Base-by-base conservation (phyloP, 2,329 filamentous ascomycete species). In the Trichoderma afroharzianum region DNA sequence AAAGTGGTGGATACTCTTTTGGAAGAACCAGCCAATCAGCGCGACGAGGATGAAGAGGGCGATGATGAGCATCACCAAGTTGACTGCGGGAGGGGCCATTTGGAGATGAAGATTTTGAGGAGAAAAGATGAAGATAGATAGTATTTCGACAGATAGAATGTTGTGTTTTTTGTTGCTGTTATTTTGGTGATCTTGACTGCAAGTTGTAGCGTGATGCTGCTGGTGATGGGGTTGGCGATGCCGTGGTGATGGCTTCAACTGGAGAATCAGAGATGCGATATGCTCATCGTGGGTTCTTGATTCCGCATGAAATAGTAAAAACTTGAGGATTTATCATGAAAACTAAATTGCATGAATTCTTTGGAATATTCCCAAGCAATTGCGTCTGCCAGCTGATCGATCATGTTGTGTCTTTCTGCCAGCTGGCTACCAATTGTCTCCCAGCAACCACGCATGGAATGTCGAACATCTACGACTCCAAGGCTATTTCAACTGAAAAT, bases 1-100 rank as follows among this genome's bases (percentile, higher is more conserved):
- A 71, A 82, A 82, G 28, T 68, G 72, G 55, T 76, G 74, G 62
- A 83, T 72, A 50, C 76, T 72, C 50, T 70, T 73, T 33, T 78
- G 79, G 72, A 78, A 74, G 55, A 77, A 77, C 75, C 76, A 82
- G 59, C 71, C 73, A 32, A 83, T 33, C 21, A 77, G 30, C 21
- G 72, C 77, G 55, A 81, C 71, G 33, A 81, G 67, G 7, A 74
- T 55, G 63, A 81, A 74, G 32, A 83, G 36, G 26, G 50, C 47
- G 43, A 72, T 28, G 57, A 69, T 64, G 32, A 72, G 64, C 14
- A 72, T 32, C 24, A 68, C 71, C n/a, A 72, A 26, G n/a, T 68
- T 72, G 6, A 47, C 59, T 5, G 79, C 75, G 11, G 80, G 79
- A 15, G 67, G 76, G 33, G 76, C 68, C 79, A 81, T 81, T 15